Evolutionary conservation across 129 eudicot species (phyloP), one percentile per base, ranked within the genome.

Genomic region (Apium graveolens): DNA sequence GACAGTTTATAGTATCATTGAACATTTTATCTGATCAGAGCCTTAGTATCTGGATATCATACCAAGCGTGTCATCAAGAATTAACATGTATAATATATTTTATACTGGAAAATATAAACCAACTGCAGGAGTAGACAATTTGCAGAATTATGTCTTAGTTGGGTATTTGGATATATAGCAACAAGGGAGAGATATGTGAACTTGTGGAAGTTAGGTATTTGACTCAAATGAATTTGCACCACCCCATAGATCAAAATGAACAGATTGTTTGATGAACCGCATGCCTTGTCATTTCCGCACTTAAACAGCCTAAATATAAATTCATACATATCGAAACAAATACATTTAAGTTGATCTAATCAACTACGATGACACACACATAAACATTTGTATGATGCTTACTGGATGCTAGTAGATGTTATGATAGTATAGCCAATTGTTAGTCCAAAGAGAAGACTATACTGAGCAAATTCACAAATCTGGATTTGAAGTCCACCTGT

Each of bases 201-300:
- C 84, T 85, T 66, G 81, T 83, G 82, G 71, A 88, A 80, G 84
- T 85, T 79, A 7, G 89, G 91, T 11, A 88, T 82, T 78, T 88
- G 91, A 62, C 85, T 68, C 0, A 88, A 78, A 32, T 85, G 26
- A 4, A 88, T 78, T 66, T 88, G 86, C 21, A 81, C 75, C 0
- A 38, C 16, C 35, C 84, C 91, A 76, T 83, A 88, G n/a, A 60
- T 26, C 3, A 81, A 38, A 37, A 88, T 83, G 79, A 41, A 88
- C 27, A 79, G 79, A 73, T 80, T 78, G 82, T 81, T 81, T 63
- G 87, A 80, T 72, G 73, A 39, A 35, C 51, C 75, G 46, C 91
- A 88, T 4, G 35, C 81, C 8, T 31, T 84, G 26, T 68, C 37
- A 51, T 75, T 79, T 26, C 86, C 87, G 21, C 81, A 18, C 51